Base-by-base conservation (phyloP, 495 filamentous ascomycete species). In the Xeromyces bisporus region DNA sequence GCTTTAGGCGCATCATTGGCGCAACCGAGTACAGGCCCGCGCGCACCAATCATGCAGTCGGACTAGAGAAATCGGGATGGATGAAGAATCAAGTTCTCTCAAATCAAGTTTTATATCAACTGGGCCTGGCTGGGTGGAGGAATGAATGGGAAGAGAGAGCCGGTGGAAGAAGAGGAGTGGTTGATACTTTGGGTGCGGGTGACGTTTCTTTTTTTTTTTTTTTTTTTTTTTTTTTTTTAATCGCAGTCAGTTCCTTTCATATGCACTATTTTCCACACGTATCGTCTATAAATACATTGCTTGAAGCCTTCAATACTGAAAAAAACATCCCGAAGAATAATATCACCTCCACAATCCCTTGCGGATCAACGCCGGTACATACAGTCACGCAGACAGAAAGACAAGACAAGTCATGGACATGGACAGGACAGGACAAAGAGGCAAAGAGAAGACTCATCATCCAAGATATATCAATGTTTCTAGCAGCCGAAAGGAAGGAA, bases 1-100 rank as follows among this genome's bases (percentile, higher is more conserved):
- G 67, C 48, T 77, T 82, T 62, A 69, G 77, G 59, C 80, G 79
- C 71, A 87, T 80, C 78, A 80, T 83, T 48, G 43, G 30, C 20
- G 23, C 26, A 15, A 18, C 3, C 8, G 26, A 33, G 16, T 39
- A 32, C 42, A 33, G 28, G 26, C 28, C 42, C 27, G 45, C 43
- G 43, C 39, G 43, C 37, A 39, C 43, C 45, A 48, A 48, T 43
- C 50, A 55, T 39, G 29, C 23, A 15, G 14, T 7, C 18, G 15
- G 31, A 29, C 28, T 15, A 29, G 18, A 4, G 6, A 15, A 11
- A 27, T 11, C 4, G 26, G 11, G 26, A 15, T 6, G 23, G n/a
- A 24, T 6, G 23, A 24, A n/a, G n/a, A n/a, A 24, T 6, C 6
- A 6, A 24, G n/a, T 7, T 7, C 23, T 24, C 6, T 24, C 7